Conservation (phyloP, 805 yeast genomes). For the Maudiozyma bulderi region DNA sequence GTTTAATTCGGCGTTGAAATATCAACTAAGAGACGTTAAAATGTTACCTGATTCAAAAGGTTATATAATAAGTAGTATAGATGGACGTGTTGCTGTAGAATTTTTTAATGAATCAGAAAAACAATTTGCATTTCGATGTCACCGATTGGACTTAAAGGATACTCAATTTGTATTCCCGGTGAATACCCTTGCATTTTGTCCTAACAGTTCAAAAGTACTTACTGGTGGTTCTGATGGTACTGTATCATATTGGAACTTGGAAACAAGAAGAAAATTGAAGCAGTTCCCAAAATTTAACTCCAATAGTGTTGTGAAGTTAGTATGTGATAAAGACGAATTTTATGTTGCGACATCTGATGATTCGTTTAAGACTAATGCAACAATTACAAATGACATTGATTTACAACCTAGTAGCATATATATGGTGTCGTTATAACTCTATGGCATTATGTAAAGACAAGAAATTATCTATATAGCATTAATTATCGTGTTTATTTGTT, state of each 20-base stretch:
- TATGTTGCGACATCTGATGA: constrained; percentile 45
- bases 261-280: constrained; percentile 65
- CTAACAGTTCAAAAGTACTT: constrained; percentile 62
- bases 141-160: constrained; percentile 40
- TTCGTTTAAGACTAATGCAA: constrained; percentile 33
- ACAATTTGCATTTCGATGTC: constrained; percentile 77
- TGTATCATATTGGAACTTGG: constrained; percentile 84
- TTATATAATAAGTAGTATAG: constrained; percentile 63
- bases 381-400: constrained; percentile 13
- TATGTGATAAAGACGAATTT: constrained; percentile 21
- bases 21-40: constrained; percentile 50
- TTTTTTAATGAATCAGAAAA: constrained; percentile 41
- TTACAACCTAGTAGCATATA: constrained; percentile 21
- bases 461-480: background rate
- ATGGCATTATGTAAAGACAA: background rate
- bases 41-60: constrained; percentile 47
- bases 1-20: constrained; percentile 52
- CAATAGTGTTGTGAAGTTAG: constrained; percentile 36
- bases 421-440: constrained; percentile 5
- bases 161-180: constrained; percentile 63
- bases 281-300: constrained; percentile 47
- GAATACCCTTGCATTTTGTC: constrained; percentile 69
- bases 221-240: constrained; percentile 92
- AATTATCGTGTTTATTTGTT: background rate
- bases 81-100: constrained; percentile 73